These are phyloP conservation scores for Rhizopus sp. DNA, from an alignment of 371 early-diverging fungal genomes.

Conservation along the genomic window DNA sequence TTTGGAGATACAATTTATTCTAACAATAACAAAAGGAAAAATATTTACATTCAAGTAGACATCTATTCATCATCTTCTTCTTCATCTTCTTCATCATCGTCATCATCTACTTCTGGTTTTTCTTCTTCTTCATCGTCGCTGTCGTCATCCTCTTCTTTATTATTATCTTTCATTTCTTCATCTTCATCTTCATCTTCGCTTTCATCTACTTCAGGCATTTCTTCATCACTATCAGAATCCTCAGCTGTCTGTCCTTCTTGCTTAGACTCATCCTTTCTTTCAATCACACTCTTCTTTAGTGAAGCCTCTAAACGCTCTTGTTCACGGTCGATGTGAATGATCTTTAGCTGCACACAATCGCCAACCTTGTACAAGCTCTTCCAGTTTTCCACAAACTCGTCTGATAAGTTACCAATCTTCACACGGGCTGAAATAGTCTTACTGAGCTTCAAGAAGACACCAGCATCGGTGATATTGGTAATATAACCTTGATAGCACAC, in stretches of 20 bases:
- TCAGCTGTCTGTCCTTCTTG: constrained; percentile 41
- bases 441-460: constrained; percentile 76
- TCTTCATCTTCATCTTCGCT: constrained; percentile 71
- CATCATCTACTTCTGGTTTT: constrained; percentile 53
- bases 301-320: constrained; percentile 65
- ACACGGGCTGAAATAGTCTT: constrained; percentile 73
- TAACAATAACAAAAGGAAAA: not conserved
- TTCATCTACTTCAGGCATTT: constrained; percentile 39
- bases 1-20: too few relatives aligned
- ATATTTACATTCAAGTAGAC: too few relatives aligned
- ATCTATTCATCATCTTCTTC: constrained; percentile 38
- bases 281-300: constrained; percentile 51
- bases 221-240: constrained; percentile 49
- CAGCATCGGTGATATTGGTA: constrained; percentile 67
- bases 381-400: constrained; percentile 85
- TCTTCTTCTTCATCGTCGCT: constrained; percentile 55
- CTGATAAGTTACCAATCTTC: constrained; percentile 85
- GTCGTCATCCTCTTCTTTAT: constrained; percentile 31
- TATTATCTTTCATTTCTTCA: constrained; percentile 31
- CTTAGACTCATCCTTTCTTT: constrained; percentile 24
- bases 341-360: constrained; percentile 72
- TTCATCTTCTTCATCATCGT: constrained; percentile 84
- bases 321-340: constrained; percentile 65
- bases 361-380: constrained; percentile 70
- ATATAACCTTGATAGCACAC: constrained; percentile 76